Base-by-base conservation (phyloP, 192 early-diverging fungal genomes). In the Gigaspora rosea region DNA sequence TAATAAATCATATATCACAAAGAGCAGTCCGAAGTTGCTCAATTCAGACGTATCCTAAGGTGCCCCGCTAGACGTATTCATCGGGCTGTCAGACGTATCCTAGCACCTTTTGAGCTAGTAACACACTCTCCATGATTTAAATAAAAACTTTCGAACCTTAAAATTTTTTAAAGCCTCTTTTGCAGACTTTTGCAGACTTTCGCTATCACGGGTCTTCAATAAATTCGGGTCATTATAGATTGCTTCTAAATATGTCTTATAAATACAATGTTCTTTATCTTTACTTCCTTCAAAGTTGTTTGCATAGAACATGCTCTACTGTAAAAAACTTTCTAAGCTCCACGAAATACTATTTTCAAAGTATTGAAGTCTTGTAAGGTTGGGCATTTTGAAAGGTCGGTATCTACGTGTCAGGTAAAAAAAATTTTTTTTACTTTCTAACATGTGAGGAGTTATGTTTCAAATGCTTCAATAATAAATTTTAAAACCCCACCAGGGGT, bases 161-260 rank as follows among this genome's bases (percentile, higher is more conserved):
- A 73, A 73, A 59, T 73, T 35, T 13, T 73, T 49, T 59, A 73
- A 73, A 47, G 57, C 71, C 35, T 73, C 54, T n/a, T n/a, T n/a
- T 59, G 56, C 71, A 27, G 58, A 73, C 36, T 59, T 18, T 59
- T 20, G 57, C 3, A n/a, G 36, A 59, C 32, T 61, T 59, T 73
- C 57, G 58, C 57, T 41, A 58, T 59, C 57, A 49, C 33, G 33
- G 56, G 32, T 6, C 18, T 73, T 35, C 20, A 73, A 27, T 61
- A 73, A 36, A 8, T 48, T 61, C 16, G 46, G 57, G 22, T 73
- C 36, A 0, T 73, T 73, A 33, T 46, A 57, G 13, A 73, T 73
- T 58, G 36, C 56, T 71, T 54, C 36, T 59, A 73, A 73, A 61
- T 73, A 16, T 47, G 57, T 57, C 54, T n/a, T 73, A 22, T 73